Evolutionary conservation across 2,329 filamentous ascomycete genomes (phyloP).

Genomic region (Mariannaea elegans): DNA sequence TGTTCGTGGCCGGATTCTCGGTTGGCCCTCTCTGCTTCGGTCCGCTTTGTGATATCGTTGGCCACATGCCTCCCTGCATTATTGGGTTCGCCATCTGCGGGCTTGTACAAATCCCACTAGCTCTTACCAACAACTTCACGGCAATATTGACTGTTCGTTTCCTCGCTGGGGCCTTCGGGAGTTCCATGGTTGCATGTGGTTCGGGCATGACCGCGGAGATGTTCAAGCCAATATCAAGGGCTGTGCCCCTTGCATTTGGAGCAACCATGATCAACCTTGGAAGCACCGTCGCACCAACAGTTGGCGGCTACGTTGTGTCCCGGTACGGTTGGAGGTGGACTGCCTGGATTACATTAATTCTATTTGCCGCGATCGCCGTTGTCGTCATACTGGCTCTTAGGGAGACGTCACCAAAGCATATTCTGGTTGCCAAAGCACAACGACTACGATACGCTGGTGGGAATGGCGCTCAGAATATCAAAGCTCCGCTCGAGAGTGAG

Average conservation of each 20-base stretch:
- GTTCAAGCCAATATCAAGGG: conserved; percentile 1
- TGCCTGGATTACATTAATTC: conserved; percentile 3
- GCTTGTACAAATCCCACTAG: conserved; percentile 6
- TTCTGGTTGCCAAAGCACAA: conserved; percentile 2
- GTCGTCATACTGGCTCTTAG: neutral
- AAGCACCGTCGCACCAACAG: conserved; percentile 2
- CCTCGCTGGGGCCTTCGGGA: conserved; percentile 3
- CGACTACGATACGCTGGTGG: neutral
- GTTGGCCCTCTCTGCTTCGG: conserved; percentile 11
- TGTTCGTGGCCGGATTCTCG: conserved; percentile 8
- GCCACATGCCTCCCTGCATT: neutral
- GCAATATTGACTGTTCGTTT: conserved; percentile 1
- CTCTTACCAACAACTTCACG: neutral
- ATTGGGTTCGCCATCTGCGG: conserved; percentile 8
- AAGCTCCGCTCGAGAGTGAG: conserved; percentile 1
- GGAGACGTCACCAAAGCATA: conserved; percentile 3
- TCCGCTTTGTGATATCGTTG: conserved; percentile 1
- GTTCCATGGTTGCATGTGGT: conserved; percentile 10
- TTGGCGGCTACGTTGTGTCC: conserved; percentile 2
- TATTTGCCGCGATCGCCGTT: neutral
- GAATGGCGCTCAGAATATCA: neutral
- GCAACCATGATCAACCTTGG: conserved; percentile 13
- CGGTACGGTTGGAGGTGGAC: conserved; percentile 11
- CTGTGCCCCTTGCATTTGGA: conserved; percentile 1
- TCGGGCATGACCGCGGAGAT: conserved; percentile 13